Evolutionary conservation across 2,329 filamentous ascomycete species (phyloP).

Genomic region (Endoconidiophora polonica): DNA sequence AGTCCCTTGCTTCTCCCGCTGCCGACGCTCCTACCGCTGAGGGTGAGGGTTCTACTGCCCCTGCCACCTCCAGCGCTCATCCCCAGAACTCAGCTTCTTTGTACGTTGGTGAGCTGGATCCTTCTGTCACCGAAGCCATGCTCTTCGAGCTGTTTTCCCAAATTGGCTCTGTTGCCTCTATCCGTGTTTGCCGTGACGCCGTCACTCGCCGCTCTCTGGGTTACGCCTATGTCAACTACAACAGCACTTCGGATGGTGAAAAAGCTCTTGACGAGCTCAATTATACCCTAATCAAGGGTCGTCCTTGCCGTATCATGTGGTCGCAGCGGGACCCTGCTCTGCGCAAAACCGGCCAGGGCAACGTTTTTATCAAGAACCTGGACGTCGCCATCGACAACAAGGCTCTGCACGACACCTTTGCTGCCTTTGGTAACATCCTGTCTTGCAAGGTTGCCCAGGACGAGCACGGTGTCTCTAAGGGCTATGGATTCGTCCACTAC

Average conservation of each 20-base stretch:
- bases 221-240: conserved; percentile 99
- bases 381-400: conserved; percentile 99
- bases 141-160: conserved; percentile 99
- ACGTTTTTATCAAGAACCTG: conserved; percentile 99
- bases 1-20: conserved; percentile 46
- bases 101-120: conserved; percentile 96
- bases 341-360: conserved; percentile 97
- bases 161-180: conserved; percentile 96
- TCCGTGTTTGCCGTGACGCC: conserved; percentile 97
- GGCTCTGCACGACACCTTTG: conserved; percentile 97
- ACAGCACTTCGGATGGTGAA: conserved; percentile 89
- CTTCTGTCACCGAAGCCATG: conserved; percentile 97
- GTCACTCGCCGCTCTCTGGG: conserved; percentile 96
- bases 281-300: conserved; percentile 98
- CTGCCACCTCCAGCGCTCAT: conserved; percentile 56
- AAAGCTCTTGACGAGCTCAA: conserved; percentile 98
- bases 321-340: conserved; percentile 97
- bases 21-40: conserved; percentile 58
- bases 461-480: conserved; percentile 91
- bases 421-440: conserved; percentile 96
- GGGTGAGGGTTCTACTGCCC: conserved; percentile 43
- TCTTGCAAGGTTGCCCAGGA: conserved; percentile 99
- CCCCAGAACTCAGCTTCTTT: conserved; percentile 93
- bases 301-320: conserved; percentile 99
- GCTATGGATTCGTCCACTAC: conserved; percentile 98